Conservation (phyloP, 768 basidiomycete species). For the Pisolithus orientalis region DNA sequence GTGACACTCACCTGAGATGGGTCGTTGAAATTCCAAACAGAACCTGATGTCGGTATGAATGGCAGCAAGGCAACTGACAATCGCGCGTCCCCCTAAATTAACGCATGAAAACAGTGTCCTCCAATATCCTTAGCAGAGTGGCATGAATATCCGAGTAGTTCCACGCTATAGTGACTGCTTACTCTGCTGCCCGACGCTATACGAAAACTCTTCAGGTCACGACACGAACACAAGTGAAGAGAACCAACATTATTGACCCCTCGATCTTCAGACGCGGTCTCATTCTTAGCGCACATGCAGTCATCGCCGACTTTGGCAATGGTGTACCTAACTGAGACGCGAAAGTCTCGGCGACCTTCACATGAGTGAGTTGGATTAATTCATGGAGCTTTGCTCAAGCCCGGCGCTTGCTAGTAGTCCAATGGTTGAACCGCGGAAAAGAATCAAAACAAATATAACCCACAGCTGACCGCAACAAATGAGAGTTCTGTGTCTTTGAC, state of each 20-base stretch:
- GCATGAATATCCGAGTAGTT: background rate
- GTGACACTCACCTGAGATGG: background rate
- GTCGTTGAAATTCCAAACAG: constrained; percentile 15
- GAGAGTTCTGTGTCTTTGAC: background rate
- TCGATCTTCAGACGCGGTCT: background rate
- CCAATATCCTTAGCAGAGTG: constrained; percentile 13
- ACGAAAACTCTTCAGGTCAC: background rate
- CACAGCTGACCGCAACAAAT: background rate
- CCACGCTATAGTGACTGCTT: background rate
- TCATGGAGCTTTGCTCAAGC: background rate
- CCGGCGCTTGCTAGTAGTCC: background rate
- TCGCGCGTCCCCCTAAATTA: constrained; percentile 4
- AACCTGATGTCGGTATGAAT: constrained; percentile 14
- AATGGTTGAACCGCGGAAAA: no score
- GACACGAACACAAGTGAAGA: background rate
- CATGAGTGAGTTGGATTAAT: constrained; percentile 1
- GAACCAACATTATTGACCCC: background rate
- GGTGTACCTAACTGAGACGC: background rate
- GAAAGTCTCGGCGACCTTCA: background rate
- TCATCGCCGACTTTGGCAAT: background rate
- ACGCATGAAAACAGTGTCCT: constrained; percentile 3
- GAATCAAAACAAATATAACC: background rate
- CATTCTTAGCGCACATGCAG: constrained; percentile 1
- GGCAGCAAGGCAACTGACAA: constrained; percentile 6
- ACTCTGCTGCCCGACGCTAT: constrained; percentile 4